Evolutionary conservation across 352 stramenopile genomes (phyloP).

Genomic region (Achlya hypogyna): DNA sequence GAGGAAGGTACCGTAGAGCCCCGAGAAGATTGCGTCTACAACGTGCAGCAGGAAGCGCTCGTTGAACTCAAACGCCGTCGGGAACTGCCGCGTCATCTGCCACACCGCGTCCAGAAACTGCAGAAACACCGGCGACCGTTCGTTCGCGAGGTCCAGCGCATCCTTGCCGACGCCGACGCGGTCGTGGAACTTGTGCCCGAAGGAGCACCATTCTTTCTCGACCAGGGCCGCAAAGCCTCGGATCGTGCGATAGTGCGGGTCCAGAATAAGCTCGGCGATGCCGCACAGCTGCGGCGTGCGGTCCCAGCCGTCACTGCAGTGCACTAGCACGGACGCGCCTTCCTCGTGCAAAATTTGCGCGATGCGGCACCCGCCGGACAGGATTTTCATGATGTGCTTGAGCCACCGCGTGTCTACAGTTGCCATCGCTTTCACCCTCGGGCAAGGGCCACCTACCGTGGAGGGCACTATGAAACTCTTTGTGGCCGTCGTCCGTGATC

Average conservation of each 20-base stretch:
- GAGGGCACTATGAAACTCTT: conserved; percentile 81
- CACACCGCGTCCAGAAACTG: conserved; percentile 83
- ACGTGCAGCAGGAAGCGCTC: conserved; percentile 78
- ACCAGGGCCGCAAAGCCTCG: conserved; percentile 72
- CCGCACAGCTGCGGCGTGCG: conserved; percentile 74
- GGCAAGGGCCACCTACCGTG: conserved; percentile 40
- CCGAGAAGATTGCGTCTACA: conserved; percentile 66
- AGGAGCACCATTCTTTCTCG: conserved; percentile 84
- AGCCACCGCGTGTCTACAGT: conserved; percentile 91
- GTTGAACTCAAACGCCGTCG: conserved; percentile 85
- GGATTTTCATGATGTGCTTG: conserved; percentile 88
- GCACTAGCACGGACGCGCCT: conserved; percentile 70
- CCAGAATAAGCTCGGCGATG: conserved; percentile 73
- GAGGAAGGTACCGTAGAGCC: conserved; percentile 73
- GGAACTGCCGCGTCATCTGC: conserved; percentile 83
- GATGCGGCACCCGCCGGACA: conserved; percentile 57
- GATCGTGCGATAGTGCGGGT: conserved; percentile 81
- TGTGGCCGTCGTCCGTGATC: conserved; percentile 76
- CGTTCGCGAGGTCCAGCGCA: conserved; percentile 64
- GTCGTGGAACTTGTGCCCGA: conserved; percentile 86
- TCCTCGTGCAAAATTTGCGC: conserved; percentile 80
- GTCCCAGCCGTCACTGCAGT: conserved; percentile 84
- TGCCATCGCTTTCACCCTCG: neutral
- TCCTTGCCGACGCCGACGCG: conserved; percentile 75
- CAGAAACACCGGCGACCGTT: conserved; percentile 77